phyloP scores from a whole-genome alignment of 352 stramenopile genomes.

The Discostella stelligera region DNA sequence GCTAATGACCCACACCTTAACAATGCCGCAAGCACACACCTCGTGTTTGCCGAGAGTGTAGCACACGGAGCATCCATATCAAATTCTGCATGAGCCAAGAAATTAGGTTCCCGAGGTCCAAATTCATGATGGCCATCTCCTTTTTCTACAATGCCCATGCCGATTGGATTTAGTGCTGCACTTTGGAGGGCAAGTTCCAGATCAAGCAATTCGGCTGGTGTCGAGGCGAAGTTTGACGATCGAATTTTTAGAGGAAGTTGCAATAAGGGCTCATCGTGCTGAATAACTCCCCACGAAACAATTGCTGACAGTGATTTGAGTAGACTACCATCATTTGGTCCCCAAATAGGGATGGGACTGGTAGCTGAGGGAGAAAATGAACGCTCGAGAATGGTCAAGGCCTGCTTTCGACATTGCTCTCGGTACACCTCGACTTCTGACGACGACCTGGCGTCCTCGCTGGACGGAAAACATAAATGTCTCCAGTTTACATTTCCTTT shows the following conservation, averaged over 20 bases:
- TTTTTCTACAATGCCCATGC: constrained; percentile 18
- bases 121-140: constrained; percentile 10
- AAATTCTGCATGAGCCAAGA: constrained; percentile 61
- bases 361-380: constrained; percentile 35
- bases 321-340: constrained; percentile 56
- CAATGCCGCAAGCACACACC: constrained; percentile 70
- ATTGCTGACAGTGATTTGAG: constrained; percentile 36
- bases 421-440: constrained; percentile 42
- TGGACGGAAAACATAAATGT: background rate
- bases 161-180: constrained; percentile 67
- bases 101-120: constrained; percentile 46
- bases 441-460: background rate
- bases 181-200: constrained; percentile 70
- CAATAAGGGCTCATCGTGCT: constrained; percentile 42
- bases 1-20: constrained; percentile 65
- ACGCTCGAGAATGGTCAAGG: constrained; percentile 52
- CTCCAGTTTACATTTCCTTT: constrained; percentile 36
- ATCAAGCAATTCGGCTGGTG: constrained; percentile 58
- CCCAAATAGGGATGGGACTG: constrained; percentile 58
- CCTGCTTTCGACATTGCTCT: constrained; percentile 49
- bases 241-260: constrained; percentile 67
- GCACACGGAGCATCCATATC: constrained; percentile 59
- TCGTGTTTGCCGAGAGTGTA: constrained; percentile 62
- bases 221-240: constrained; percentile 57
- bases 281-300: constrained; percentile 46